Base-by-base conservation (phyloP, 148 eudicot genomes). In the Diospyros kaki region DNA sequence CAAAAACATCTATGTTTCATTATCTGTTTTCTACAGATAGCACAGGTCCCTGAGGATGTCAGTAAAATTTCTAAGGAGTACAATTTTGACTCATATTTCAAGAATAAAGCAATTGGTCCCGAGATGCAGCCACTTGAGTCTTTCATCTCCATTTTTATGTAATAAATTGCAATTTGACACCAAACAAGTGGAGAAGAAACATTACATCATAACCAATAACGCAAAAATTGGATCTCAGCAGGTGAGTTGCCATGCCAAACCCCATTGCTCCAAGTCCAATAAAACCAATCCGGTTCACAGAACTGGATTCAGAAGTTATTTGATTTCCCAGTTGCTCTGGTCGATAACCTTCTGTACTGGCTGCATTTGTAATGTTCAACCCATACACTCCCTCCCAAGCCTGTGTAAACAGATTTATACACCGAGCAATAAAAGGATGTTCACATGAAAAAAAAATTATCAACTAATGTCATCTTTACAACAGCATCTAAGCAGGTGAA, bases 251-350 rank as follows among this genome's bases (percentile, higher is more conserved):
- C 99, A 96, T 96, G 91, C 99, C 99, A 83, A 91, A 96, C 64
- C 99, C 99, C 99, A 96, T 96, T 73, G 99, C 98, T 70, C 99
- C 99, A 68, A 96, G 92, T 72, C 99, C 99, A 83, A 96, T 87
- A 73, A 96, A 96, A 75, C 94, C 99, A 48, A 96, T 74, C 74
- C 87, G 83, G 42, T 86, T 86, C 50, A 85, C 89, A 59, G 71
- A 54, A 72, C 83, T 78, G 60, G 93, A 82, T 75, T 79, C 86
- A 65, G 78, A 73, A 60, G 76, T 76, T 46, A 86, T 64, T 76
- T 83, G 81, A 65, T 64, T 67, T 17, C 94, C 99, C 75, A 96
- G 81, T 74, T 83, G 83, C 83, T 91, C 89, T 58, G 98, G 99
- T 65, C 83, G 72, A 77, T 96, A 96, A 71, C 81, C 74, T 87